phyloP scores from a whole-genome alignment of 1,284 basidiomycete species.

The Tilletiaria anomala region DNA sequence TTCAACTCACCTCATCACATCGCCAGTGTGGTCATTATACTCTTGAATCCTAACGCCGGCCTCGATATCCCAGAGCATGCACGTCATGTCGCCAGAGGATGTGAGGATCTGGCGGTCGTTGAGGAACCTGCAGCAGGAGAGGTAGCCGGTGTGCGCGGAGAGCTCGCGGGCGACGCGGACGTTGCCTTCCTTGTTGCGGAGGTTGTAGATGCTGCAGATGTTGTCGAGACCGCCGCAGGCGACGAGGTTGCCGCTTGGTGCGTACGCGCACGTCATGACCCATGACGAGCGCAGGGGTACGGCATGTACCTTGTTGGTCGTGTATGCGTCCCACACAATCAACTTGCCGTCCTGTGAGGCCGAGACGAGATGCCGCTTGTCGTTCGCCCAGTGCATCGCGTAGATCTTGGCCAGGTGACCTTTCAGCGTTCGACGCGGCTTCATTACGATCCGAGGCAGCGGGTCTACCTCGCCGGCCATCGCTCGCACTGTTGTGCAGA shows the following conservation, averaged over 20 bases:
- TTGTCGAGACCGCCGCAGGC: constrained; percentile 98
- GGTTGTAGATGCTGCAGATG: constrained; percentile 93
- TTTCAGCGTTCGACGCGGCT: constrained; percentile 79
- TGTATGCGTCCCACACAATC: constrained; percentile 99
- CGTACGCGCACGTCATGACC: constrained; percentile 99
- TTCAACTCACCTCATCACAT: no score
- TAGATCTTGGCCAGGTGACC: constrained; percentile 99
- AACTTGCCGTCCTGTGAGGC: constrained; percentile 98
- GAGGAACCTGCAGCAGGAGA: constrained; percentile 94
- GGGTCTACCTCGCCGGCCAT: constrained; percentile 94
- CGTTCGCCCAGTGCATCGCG: constrained; percentile 97
- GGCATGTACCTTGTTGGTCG: constrained; percentile 97
- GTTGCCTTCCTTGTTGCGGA: constrained; percentile 54
- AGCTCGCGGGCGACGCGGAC: constrained; percentile 60
- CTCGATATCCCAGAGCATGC: constrained; percentile 99
- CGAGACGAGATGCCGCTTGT: constrained; percentile 90
- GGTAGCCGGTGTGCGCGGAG: constrained; percentile 90
- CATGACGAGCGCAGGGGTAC: constrained; percentile 92
- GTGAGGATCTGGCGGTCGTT: constrained; percentile 97
- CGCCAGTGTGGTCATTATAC: constrained; percentile 96
- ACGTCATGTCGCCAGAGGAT: constrained; percentile 95
- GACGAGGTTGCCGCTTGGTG: constrained; percentile 88
- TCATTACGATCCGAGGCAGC: constrained; percentile 86
- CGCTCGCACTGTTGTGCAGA: constrained; percentile 60
- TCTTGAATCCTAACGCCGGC: constrained; percentile 86